Conservation (phyloP, 2,329 filamentous ascomycete species). For the Ceratocystis variospora region DNA sequence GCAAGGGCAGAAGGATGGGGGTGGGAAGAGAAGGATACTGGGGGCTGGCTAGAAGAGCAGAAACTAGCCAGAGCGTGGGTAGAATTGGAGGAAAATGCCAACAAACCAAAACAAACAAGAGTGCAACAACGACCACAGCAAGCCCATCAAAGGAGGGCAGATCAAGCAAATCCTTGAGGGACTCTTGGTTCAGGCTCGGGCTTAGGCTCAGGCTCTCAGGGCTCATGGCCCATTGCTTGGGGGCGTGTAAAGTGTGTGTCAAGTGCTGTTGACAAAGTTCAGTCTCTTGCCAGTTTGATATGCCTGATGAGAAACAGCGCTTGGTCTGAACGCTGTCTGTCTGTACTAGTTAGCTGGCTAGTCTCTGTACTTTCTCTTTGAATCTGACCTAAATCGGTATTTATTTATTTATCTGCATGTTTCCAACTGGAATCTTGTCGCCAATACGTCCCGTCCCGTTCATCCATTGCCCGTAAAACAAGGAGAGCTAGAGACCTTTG, state of each 20-base stretch:
- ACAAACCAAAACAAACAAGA: background rate
- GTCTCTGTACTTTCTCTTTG: background rate
- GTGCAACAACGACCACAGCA: background rate
- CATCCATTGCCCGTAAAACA: background rate
- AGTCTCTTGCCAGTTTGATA: constrained; percentile 2
- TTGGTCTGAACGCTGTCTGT: background rate
- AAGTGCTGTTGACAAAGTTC: background rate
- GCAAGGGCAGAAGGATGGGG: background rate
- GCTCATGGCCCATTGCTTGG: background rate
- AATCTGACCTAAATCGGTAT: too few relatives aligned
- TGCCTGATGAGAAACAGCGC: background rate
- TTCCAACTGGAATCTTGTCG: background rate
- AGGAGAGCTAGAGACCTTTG: background rate
- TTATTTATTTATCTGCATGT: background rate
- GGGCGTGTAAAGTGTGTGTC: background rate
- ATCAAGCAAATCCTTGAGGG: background rate
- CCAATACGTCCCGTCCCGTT: constrained; percentile 4
- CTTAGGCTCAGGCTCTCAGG: background rate
- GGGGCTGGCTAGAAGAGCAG: background rate
- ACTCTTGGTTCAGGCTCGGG: background rate
- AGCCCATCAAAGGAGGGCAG: background rate
- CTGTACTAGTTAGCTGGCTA: background rate
- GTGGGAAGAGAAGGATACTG: background rate
- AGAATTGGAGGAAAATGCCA: background rate
- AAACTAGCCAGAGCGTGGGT: background rate